phyloP scores from a whole-genome alignment of 2,329 filamentous ascomycete genomes.

The Fusarium nygamai region DNA sequence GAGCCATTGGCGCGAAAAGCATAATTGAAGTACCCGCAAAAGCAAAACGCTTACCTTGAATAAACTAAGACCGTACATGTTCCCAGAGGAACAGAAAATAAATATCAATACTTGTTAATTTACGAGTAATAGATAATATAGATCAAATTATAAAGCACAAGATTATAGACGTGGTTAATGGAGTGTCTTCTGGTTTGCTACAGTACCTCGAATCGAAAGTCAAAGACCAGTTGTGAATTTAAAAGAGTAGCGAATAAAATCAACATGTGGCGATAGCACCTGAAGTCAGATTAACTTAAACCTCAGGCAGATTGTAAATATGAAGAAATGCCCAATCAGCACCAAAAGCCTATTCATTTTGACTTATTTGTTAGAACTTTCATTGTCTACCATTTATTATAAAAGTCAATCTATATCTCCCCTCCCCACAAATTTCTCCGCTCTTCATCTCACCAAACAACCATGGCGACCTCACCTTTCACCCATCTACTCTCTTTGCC shows the following conservation, averaged over 20 bases:
- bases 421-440: background rate
- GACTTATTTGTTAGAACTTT: background rate
- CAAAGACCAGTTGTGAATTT: fast-evolving
- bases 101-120: background rate
- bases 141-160: fast-evolving
- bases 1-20: too few relatives aligned
- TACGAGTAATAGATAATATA: too few relatives aligned
- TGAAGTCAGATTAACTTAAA: too few relatives aligned
- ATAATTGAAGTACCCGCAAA: background rate
- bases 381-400: background rate
- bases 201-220: background rate
- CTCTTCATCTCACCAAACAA: background rate
- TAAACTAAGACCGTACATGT: too few relatives aligned
- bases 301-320: background rate
- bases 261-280: background rate
- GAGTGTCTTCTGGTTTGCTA: background rate
- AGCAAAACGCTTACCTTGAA: background rate
- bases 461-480: background rate
- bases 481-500: background rate
- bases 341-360: background rate
- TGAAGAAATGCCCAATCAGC: background rate
- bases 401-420: fast-evolving
- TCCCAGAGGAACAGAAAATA: too few relatives aligned
- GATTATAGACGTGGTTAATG: background rate
- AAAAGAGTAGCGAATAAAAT: fast-evolving